Percentiles rank a stretch among this genome's conserved stretches.
phyloP scores from a whole-genome alignment of 345 rosid genomes.

The Eucalyptus leucophloia region DNA sequence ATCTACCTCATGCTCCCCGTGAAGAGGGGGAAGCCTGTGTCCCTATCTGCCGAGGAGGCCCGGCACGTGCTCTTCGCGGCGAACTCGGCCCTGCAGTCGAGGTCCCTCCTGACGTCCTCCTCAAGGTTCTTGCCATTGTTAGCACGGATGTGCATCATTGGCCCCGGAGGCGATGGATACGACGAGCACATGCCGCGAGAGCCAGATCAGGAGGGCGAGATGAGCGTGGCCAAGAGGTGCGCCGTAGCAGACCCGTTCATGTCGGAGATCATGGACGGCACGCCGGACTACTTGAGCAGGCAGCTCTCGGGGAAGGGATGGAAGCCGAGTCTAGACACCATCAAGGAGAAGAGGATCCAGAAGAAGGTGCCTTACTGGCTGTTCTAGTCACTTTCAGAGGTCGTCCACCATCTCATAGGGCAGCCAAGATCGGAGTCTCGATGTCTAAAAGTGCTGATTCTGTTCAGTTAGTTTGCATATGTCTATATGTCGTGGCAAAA shows the following conservation, averaged over 20 bases:
- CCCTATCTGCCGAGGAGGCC: slow-evolving; percentile 39
- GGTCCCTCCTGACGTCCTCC: neutral
- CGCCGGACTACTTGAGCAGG: slow-evolving; percentile 47
- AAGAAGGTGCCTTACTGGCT: slow-evolving; percentile 31
- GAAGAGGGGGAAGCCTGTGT: slow-evolving; percentile 24
- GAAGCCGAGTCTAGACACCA: slow-evolving; percentile 77
- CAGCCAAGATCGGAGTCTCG: neutral
- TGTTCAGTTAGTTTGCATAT: neutral
- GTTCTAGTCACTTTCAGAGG: slow-evolving; percentile 2
- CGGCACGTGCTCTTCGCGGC: slow-evolving; percentile 26
- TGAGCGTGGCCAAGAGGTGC: neutral
- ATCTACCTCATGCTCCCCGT: slow-evolving; percentile 57
- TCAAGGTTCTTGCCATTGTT: slow-evolving; percentile 41
- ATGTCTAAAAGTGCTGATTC: neutral
- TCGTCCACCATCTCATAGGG: neutral
- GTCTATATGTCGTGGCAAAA: neutral
- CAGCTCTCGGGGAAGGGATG: slow-evolving; percentile 66
- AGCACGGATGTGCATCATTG: slow-evolving; percentile 16
- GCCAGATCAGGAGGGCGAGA: neutral
- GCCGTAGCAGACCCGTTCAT: neutral
- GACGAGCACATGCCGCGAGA: neutral
- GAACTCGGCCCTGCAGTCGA: slow-evolving; percentile 32
- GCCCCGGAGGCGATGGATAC: neutral
- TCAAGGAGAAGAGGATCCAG: slow-evolving; percentile 47
- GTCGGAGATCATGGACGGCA: neutral